Evolutionary conservation across 139 green algal species (phyloP).

Genomic region (Spirogloea muscicola): DNA sequence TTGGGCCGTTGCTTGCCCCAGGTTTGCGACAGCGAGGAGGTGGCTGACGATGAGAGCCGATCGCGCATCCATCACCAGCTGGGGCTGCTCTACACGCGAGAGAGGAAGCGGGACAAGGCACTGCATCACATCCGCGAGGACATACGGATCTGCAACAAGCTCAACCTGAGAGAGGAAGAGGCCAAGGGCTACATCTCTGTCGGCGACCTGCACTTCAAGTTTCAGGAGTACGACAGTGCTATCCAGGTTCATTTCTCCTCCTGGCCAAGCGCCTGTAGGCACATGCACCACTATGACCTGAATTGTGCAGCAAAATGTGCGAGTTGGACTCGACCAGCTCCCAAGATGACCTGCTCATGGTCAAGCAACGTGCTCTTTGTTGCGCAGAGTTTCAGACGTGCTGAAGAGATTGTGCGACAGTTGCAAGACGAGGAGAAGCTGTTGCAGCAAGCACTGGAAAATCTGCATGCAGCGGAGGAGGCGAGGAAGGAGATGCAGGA

Average conservation of each 20-base stretch:
- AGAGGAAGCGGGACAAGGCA: neutral
- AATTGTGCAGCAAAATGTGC: no score
- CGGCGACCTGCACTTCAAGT: neutral
- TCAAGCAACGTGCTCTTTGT: no score
- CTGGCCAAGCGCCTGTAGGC: no score
- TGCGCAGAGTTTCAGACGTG: neutral
- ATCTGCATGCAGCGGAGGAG: no score
- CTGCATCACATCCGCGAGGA: neutral
- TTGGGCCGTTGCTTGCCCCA: neutral
- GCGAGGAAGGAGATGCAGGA: no score
- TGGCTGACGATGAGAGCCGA: neutral
- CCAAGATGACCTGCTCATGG: no score
- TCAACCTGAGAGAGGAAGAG: neutral
- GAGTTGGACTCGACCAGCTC: no score
- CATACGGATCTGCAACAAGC: neutral
- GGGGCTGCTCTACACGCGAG: neutral
- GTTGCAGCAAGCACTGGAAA: no score
- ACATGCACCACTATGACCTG: no score
- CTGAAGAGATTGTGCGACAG: neutral
- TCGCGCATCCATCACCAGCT: slow-evolving; percentile 1
- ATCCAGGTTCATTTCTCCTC: no score
- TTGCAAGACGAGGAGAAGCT: neutral
- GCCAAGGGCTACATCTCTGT: slow-evolving; percentile 6
- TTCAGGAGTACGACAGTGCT: slow-evolving; percentile 1
- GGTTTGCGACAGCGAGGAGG: slow-evolving; percentile 12